phyloP scores from a whole-genome alignment of 1,139 yeast species.

The Yamadazyma buinensis region DNA sequence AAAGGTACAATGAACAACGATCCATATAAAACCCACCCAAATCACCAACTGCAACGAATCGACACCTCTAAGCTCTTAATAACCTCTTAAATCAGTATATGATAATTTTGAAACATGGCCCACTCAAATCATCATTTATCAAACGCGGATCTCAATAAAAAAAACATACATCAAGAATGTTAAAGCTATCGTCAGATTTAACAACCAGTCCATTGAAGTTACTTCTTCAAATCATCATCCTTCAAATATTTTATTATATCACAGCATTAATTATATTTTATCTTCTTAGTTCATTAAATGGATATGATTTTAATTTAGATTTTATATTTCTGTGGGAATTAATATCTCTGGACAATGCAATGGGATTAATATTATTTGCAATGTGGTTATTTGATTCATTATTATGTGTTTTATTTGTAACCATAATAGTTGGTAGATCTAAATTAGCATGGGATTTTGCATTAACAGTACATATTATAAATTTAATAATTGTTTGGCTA shows the following conservation, averaged over 20 bases:
- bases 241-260: slow-evolving; percentile 65
- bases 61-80: no score
- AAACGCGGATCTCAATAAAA: no score
- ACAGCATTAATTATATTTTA: slow-evolving; percentile 59
- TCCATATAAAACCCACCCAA: no score
- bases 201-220: slow-evolving; percentile 35
- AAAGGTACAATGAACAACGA: no score
- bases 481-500: slow-evolving; percentile 65
- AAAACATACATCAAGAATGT: not conserved
- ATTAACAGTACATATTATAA: slow-evolving; percentile 78
- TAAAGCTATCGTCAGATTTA: slow-evolving; percentile 6
- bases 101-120: no score
- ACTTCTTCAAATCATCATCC: slow-evolving; percentile 52
- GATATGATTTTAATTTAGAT: slow-evolving; percentile 56
- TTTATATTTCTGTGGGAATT: slow-evolving; percentile 86
- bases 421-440: slow-evolving; percentile 85
- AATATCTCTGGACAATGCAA: slow-evolving; percentile 69
- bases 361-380: slow-evolving; percentile 69
- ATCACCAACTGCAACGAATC: no score
- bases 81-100: no score
- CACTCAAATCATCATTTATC: not conserved
- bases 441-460: slow-evolving; percentile 97
- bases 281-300: slow-evolving; percentile 54
- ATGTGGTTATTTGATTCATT: slow-evolving; percentile 82
- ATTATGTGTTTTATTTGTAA: slow-evolving; percentile 74